Base-by-base conservation (phyloP, 2,329 filamentous ascomycete genomes). In the Colletotrichum tabaci region DNA sequence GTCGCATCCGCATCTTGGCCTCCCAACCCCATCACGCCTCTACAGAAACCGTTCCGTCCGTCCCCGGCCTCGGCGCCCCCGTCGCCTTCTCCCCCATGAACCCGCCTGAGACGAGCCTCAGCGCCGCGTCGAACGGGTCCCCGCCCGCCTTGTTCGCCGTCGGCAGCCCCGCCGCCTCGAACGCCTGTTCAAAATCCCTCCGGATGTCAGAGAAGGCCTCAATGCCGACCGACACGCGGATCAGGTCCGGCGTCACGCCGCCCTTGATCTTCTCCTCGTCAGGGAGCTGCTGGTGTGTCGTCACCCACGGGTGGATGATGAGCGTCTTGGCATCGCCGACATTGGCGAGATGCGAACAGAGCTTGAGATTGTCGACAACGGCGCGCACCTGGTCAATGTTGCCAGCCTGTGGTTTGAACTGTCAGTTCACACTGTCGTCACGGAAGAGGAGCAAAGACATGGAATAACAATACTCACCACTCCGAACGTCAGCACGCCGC, bases 151-250 rank as follows among this genome's bases (percentile, higher is more conserved):
- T 72, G 0, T 16, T 42, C 35, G 70, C 70, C 23, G 61, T 26
- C 2, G 66, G 61, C 42, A 72, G 35, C 1, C 70, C 66, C n/a
- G 70, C 70, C 35, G 61, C 61, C 35, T 40, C 66, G 15, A 72
- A 72, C 6, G 89, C 89, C 80, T 93, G 91, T 79, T 91, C 89
- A 76, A 94, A 93, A 79, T 93, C 92, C 42, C 87, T 87, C 75
- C 90, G 91, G 77, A 94, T 93, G 76, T 94, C 92, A 80, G 92
- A 91, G 74, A 93, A 92, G 77, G 92, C 91, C 80, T 93, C 92
- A 8, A 89, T 93, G 5, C 76, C 76, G 0, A 78, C 75, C 9
- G 75, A 78, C 7, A 78, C 62, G 15, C 76, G 73, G 62, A 78
- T 77, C 7, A 78, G 57, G 30, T 76, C 76, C 2, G 74, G 74